Conservation (phyloP, 179 eudicot species). For the Spergularia azorica region DNA sequence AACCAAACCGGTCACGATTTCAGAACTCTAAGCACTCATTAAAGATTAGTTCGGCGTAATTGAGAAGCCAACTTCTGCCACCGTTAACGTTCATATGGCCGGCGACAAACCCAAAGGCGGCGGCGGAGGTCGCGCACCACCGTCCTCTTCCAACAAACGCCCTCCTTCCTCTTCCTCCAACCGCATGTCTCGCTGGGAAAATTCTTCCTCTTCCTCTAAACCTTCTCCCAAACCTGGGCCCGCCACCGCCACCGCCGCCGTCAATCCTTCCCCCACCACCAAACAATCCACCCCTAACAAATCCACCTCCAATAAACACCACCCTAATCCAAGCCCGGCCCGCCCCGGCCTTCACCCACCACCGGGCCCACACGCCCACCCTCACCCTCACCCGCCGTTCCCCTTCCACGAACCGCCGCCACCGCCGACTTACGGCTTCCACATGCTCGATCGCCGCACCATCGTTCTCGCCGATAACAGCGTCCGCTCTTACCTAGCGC, state of each 20-base stretch:
- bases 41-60: no score
- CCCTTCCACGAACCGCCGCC: constrained; percentile 34
- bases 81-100: constrained; percentile 19
- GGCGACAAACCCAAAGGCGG: constrained; percentile 25
- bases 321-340: constrained; percentile 21
- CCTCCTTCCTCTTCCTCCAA: constrained; percentile 22
- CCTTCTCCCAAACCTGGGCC: constrained; percentile 10
- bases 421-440: constrained; percentile 69
- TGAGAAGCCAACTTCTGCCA: no score
- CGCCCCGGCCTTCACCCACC: background rate
- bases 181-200: constrained; percentile 54
- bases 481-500: constrained; percentile 72
- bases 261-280: constrained; percentile 24
- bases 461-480: constrained; percentile 62
- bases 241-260: constrained; percentile 20
- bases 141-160: background rate
- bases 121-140: constrained; percentile 30
- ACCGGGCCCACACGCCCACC: constrained; percentile 27
- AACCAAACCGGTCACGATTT: no score
- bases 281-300: constrained; percentile 29
- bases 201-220: constrained; percentile 22
- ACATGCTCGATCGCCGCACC: constrained; percentile 74
- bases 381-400: constrained; percentile 24
- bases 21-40: no score
- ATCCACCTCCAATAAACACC: constrained; percentile 33